phyloP scores from a whole-genome alignment of 2,329 filamentous ascomycete species.

The Beauveria asiatica region DNA sequence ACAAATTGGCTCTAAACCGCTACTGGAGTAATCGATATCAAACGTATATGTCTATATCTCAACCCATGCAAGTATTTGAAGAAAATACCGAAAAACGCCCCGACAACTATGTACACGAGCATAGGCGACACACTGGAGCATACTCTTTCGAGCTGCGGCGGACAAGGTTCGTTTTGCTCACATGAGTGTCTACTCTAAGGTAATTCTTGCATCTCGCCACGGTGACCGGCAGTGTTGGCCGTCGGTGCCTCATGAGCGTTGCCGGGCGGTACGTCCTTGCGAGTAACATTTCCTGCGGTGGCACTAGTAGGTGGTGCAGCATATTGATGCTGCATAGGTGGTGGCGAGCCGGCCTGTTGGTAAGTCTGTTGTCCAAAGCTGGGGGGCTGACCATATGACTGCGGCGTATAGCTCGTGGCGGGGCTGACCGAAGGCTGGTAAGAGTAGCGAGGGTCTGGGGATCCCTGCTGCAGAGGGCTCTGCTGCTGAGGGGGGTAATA shows the following conservation, averaged over 20 bases:
- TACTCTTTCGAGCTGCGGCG: background rate
- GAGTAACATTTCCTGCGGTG: background rate
- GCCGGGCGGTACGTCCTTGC: background rate
- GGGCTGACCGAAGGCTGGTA: slow-evolving; percentile 6
- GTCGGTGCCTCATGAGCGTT: slow-evolving; percentile 5
- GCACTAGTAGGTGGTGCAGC: background rate
- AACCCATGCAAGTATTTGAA: background rate
- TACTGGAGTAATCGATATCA: too few species aligned
- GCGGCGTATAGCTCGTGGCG: background rate
- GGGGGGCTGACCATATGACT: background rate
- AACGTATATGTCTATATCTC: background rate
- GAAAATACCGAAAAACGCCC: background rate
- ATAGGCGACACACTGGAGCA: background rate
- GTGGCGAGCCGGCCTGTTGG: slow-evolving; percentile 1
- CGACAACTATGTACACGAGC: background rate
- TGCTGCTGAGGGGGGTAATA: slow-evolving; percentile 5
- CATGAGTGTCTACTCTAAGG: background rate
- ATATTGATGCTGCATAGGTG: slow-evolving; percentile 3
- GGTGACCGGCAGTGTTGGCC: slow-evolving; percentile 3
- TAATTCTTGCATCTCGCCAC: slow-evolving; percentile 10
- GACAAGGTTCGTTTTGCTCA: background rate
- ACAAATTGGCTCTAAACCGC: too few species aligned
- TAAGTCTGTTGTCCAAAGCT: slow-evolving; percentile 7
- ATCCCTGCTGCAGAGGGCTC: background rate
- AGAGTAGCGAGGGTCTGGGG: background rate